A percentile compares a stretch with the other conserved stretches of the same genome.
phyloP scores from a whole-genome alignment of 169 alveolate species.

The Cryptosporidium sp. region DNA sequence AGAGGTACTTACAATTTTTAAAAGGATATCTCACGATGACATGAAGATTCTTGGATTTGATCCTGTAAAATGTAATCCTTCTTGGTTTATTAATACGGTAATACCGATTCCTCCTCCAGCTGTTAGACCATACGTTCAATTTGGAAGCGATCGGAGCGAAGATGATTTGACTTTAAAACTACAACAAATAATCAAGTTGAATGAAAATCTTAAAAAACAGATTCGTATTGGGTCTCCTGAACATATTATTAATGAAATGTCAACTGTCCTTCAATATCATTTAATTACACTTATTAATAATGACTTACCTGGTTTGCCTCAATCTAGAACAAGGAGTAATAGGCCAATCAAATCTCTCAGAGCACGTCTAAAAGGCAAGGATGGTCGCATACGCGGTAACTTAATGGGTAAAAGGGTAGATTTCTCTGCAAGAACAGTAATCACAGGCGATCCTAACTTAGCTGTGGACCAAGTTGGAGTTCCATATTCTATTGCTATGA shows the following conservation, averaged over 20 bases:
- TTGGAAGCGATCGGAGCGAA: slow-evolving; percentile 94
- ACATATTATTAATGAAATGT: slow-evolving; percentile 92
- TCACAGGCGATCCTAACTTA: slow-evolving; percentile 99
- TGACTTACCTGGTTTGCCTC: slow-evolving; percentile 96
- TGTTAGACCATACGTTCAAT: slow-evolving; percentile 97
- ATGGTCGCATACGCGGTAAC: slow-evolving; percentile 98
- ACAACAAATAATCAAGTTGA: slow-evolving; percentile 95
- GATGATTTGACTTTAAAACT: slow-evolving; percentile 98
- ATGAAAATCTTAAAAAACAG: slow-evolving; percentile 89
- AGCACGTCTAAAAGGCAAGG: slow-evolving; percentile 99
- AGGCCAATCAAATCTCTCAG: slow-evolving; percentile 98
- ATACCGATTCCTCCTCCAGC: slow-evolving; percentile 99
- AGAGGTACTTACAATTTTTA: slow-evolving; percentile 90
- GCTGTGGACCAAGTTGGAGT: slow-evolving; percentile 97
- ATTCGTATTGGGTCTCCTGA: slow-evolving; percentile 91
- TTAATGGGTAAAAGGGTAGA: slow-evolving; percentile 99
- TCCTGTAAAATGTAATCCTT: slow-evolving; percentile 93
- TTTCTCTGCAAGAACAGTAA: slow-evolving; percentile 99
- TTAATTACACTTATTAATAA: slow-evolving; percentile 97
- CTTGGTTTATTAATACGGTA: slow-evolving; percentile 94
- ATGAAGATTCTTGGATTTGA: slow-evolving; percentile 94
- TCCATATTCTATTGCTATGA: slow-evolving; percentile 98
- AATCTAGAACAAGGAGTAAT: slow-evolving; percentile 95
- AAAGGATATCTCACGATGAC: slow-evolving; percentile 91
- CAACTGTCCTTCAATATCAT: slow-evolving; percentile 93